Evolutionary conservation across 1,284 basidiomycete genomes (phyloP).

Genomic region (Tylopilus sp.): DNA sequence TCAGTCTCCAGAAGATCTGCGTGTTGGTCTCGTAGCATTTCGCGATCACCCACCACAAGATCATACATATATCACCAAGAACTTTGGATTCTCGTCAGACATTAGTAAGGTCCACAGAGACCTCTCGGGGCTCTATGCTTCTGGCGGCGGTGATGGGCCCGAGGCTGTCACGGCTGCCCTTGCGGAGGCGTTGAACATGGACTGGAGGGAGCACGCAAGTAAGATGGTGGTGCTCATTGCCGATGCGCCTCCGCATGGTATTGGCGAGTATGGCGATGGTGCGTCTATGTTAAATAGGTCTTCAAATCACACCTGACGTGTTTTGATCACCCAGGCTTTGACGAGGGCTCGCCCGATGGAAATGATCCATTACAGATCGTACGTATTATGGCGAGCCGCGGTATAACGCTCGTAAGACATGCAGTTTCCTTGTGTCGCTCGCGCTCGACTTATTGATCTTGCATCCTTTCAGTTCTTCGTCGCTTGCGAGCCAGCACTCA

Average conservation of each 20-base stretch:
- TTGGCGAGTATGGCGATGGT: slow-evolving; percentile 92
- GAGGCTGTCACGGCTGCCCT: slow-evolving; percentile 97
- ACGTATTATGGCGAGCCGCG: slow-evolving; percentile 83
- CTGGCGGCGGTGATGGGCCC: slow-evolving; percentile 95
- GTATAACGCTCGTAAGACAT: slow-evolving; percentile 75
- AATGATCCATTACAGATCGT: slow-evolving; percentile 88
- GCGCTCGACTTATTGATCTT: not conserved
- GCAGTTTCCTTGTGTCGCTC: not conserved
- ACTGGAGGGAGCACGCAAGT: slow-evolving; percentile 87
- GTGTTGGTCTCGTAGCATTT: slow-evolving; percentile 88
- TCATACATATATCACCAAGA: slow-evolving; percentile 89
- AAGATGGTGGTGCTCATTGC: slow-evolving; percentile 97
- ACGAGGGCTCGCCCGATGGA: slow-evolving; percentile 89
- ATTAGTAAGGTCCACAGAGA: slow-evolving; percentile 85
- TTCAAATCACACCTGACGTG: slow-evolving; percentile 13
- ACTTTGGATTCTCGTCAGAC: slow-evolving; percentile 92
- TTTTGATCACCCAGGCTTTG: slow-evolving; percentile 60
- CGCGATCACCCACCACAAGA: slow-evolving; percentile 96
- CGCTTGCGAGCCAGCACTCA: slow-evolving; percentile 96
- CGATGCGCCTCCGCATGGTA: slow-evolving; percentile 96
- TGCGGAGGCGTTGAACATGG: slow-evolving; percentile 81
- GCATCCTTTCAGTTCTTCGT: slow-evolving; percentile 77
- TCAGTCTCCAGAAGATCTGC: slow-evolving; percentile 80
- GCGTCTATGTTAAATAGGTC: slow-evolving; percentile 17
- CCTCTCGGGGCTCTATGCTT: slow-evolving; percentile 83